Percentiles rank a stretch among this genome's conserved stretches.
These are phyloP conservation scores for Rhodofomes roseus DNA, from an alignment of 1,284 basidiomycete species.

Conservation along the genomic window DNA sequence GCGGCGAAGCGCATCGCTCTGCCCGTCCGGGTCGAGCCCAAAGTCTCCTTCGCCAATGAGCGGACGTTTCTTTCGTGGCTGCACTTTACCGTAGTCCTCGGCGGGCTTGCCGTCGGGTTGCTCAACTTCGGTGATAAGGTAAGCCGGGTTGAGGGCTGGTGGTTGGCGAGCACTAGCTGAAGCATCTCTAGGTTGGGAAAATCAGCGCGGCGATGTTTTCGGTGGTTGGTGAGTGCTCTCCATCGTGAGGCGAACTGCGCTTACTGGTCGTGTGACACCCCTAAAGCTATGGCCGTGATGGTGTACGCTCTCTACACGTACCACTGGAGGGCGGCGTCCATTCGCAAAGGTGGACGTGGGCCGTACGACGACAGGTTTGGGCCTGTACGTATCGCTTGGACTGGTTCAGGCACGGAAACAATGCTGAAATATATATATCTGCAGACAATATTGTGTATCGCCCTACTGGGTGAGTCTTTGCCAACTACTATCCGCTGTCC, in stretches of 20 bases:
- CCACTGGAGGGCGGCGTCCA: slow-evolving; percentile 94
- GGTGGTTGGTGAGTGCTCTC: slow-evolving; percentile 67
- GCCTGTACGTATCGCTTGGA: slow-evolving; percentile 46
- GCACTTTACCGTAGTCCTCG: slow-evolving; percentile 92
- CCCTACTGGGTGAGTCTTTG: slow-evolving; percentile 66
- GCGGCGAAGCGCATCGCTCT: slow-evolving; percentile 94
- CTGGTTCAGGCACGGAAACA: slow-evolving; percentile 7
- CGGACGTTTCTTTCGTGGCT: slow-evolving; percentile 96
- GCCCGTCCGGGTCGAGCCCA: slow-evolving; percentile 91
- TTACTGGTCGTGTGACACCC: background rate
- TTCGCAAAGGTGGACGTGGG: slow-evolving; percentile 87
- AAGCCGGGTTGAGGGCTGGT: slow-evolving; percentile 15
- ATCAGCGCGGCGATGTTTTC: slow-evolving; percentile 94
- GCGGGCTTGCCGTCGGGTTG: slow-evolving; percentile 92
- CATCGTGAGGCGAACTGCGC: slow-evolving; percentile 7
- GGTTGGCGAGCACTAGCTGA: background rate
- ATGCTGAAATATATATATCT: slow-evolving; percentile 1
- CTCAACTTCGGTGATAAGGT: slow-evolving; percentile 96
- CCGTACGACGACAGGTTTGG: slow-evolving; percentile 97
- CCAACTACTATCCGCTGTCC: background rate
- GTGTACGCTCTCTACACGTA: slow-evolving; percentile 93
- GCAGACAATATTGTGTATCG: slow-evolving; percentile 84
- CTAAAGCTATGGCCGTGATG: slow-evolving; percentile 94
- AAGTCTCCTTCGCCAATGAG: slow-evolving; percentile 95
- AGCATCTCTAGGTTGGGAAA: slow-evolving; percentile 65